Conservation (phyloP, 768 basidiomycete species). For the Tremella fuciformis region DNA sequence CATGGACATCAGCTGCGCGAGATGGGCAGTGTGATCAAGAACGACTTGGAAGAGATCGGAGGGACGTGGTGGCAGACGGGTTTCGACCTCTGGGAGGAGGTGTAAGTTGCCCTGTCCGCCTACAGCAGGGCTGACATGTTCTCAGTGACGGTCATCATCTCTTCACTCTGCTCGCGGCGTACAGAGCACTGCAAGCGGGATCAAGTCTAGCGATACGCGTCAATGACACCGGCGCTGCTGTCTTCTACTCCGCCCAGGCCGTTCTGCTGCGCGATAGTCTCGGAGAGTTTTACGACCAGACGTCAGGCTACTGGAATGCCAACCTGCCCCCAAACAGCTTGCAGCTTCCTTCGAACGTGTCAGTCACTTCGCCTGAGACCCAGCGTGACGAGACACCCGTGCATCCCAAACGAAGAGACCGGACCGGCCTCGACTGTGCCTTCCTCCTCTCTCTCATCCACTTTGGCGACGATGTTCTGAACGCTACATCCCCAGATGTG, state of each 20-base stretch:
- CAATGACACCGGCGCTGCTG: constrained; percentile 38
- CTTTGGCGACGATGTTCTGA: constrained; percentile 12
- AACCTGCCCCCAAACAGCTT: neutral
- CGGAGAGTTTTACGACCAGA: constrained; percentile 34
- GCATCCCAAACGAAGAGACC: neutral
- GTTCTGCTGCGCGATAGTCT: constrained; percentile 18
- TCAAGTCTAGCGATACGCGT: constrained; percentile 38
- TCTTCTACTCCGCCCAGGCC: constrained; percentile 33
- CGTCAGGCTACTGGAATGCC: constrained; percentile 1
- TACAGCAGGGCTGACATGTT: constrained; percentile 7
- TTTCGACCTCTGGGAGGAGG: constrained; percentile 52
- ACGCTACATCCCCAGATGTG: constrained; percentile 17
- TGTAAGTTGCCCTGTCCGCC: constrained; percentile 26
- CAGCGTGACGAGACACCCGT: neutral
- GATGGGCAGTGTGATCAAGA: constrained; percentile 47
- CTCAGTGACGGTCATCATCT: constrained; percentile 44
- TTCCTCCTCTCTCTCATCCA: constrained; percentile 45
- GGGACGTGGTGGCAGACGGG: constrained; percentile 38
- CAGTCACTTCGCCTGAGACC: neutral
- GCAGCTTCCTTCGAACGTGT: neutral
- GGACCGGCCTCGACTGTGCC: constrained; percentile 46
- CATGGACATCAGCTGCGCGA: constrained; percentile 20
- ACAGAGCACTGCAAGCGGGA: constrained; percentile 44
- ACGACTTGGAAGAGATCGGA: constrained; percentile 51
- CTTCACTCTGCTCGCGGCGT: constrained; percentile 47